phyloP scores from a whole-genome alignment of 768 basidiomycete species.

The Termitomyces sp. region DNA sequence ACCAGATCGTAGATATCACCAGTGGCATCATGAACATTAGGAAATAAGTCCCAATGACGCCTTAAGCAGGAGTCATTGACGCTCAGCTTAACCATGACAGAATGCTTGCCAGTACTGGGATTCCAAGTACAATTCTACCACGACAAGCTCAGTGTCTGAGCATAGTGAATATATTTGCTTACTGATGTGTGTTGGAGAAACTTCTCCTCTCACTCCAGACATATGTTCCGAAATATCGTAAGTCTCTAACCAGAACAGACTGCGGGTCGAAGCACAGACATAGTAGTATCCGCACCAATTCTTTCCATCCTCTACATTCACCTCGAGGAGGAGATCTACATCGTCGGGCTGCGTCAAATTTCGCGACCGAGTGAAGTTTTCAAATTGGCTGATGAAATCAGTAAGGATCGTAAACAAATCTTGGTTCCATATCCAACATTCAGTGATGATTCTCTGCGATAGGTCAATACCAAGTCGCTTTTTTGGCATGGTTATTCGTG shows the following conservation, averaged over 20 bases:
- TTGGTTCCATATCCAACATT: slow-evolving; percentile 4
- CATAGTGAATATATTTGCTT: not conserved
- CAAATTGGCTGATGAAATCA: not conserved
- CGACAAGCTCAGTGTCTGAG: not conserved
- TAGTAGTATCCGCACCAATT: slow-evolving; percentile 8
- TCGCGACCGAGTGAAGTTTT: not conserved
- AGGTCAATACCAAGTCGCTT: not conserved
- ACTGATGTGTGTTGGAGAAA: slow-evolving; percentile 6
- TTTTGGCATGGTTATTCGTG: not conserved
- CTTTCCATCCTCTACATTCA: not conserved
- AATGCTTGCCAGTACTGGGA: not conserved
- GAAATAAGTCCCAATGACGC: not conserved
- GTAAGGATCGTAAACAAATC: not conserved
- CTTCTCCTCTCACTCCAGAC: not conserved
- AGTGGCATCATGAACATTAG: not conserved
- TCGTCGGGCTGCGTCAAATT: not conserved
- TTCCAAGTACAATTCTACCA: slow-evolving; percentile 1
- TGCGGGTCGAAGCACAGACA: not conserved
- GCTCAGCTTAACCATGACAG: too few species aligned
- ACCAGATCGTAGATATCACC: not conserved
- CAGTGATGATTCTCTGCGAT: slow-evolving; percentile 6
- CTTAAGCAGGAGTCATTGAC: not conserved
- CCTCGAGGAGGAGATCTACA: slow-evolving; percentile 4
- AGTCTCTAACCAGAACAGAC: slow-evolving; percentile 7
- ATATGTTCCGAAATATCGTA: not conserved